Percentiles rank a stretch among this genome's conserved stretches.
Evolutionary conservation across 495 filamentous ascomycete species (phyloP).

Genomic region (Coniosporium apollinis): DNA sequence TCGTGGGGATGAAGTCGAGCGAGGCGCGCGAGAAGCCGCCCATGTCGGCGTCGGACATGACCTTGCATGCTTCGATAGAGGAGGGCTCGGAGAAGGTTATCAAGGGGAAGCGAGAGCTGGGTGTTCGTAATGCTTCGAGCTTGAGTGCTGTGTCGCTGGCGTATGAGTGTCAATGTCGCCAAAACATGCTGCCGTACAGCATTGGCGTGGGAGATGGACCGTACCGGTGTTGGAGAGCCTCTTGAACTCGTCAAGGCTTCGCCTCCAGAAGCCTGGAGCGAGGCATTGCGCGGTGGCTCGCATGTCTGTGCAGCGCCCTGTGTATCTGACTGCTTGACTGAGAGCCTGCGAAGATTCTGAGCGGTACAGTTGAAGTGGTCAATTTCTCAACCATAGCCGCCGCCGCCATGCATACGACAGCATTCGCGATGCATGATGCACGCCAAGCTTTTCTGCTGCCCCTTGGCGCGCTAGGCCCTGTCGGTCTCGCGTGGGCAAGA

Average conservation of each 20-base stretch:
- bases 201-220: too few relatives aligned
- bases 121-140: slow-evolving; percentile 36
- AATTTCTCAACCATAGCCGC: neutral
- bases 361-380: neutral
- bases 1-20: slow-evolving; percentile 46
- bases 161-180: slow-evolving; percentile 18
- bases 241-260: slow-evolving; percentile 48
- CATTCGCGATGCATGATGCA: too few relatives aligned
- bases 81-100: slow-evolving; percentile 48
- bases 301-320: slow-evolving; percentile 8
- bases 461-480: too few relatives aligned
- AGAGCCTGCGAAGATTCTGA: neutral
- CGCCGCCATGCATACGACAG: too few relatives aligned
- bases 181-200: too few relatives aligned
- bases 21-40: slow-evolving; percentile 64
- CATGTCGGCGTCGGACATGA: slow-evolving; percentile 72
- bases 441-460: too few relatives aligned
- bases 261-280: slow-evolving; percentile 39
- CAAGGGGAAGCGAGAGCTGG: slow-evolving; percentile 39
- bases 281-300: slow-evolving; percentile 26
- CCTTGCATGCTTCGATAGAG: slow-evolving; percentile 50
- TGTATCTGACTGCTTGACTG: too few relatives aligned
- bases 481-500: too few relatives aligned
- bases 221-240: slow-evolving; percentile 41
- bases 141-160: slow-evolving; percentile 26